Conservation (phyloP, 1,284 basidiomycete genomes). For the Pseudozyma thailandica region DNA sequence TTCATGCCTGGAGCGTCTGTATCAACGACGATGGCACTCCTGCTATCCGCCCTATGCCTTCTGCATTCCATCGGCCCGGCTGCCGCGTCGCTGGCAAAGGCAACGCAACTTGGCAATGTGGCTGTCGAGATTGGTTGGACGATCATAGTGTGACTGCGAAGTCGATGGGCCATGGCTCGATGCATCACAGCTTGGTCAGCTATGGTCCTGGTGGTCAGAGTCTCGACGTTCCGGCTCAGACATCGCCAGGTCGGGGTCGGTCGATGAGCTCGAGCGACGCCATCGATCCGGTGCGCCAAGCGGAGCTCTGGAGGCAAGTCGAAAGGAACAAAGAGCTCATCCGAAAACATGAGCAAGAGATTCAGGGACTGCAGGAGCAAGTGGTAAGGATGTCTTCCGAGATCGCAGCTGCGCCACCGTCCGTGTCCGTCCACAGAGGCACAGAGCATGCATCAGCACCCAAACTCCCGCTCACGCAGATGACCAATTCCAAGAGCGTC, state of each 20-base stretch:
- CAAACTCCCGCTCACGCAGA: slow-evolving; percentile 10
- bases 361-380: slow-evolving; percentile 34
- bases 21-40: slow-evolving; percentile 34
- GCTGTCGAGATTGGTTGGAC: slow-evolving; percentile 17
- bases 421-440: slow-evolving; percentile 10
- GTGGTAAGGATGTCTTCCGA: slow-evolving; percentile 39
- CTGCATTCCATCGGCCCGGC: slow-evolving; percentile 38
- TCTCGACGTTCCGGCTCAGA: not conserved
- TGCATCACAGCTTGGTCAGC: too few relatives aligned
- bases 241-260: slow-evolving; percentile 19
- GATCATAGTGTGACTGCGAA: not conserved
- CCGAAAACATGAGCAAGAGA: slow-evolving; percentile 36
- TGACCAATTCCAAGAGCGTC: not conserved
- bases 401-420: slow-evolving; percentile 27
- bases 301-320: slow-evolving; percentile 36
- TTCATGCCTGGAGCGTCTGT: slow-evolving; percentile 48
- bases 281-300: slow-evolving; percentile 26
- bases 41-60: slow-evolving; percentile 32
- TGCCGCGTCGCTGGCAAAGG: slow-evolving; percentile 38
- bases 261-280: slow-evolving; percentile 25
- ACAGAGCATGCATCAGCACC: slow-evolving; percentile 11
- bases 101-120: slow-evolving; percentile 50
- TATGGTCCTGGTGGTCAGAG: not conserved
- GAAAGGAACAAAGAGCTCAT: slow-evolving; percentile 36
- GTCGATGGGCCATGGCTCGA: too few relatives aligned